These are phyloP conservation scores for Digitaria exilis DNA, from an alignment of 202 grass and related monocot species.

Conservation along the genomic window DNA sequence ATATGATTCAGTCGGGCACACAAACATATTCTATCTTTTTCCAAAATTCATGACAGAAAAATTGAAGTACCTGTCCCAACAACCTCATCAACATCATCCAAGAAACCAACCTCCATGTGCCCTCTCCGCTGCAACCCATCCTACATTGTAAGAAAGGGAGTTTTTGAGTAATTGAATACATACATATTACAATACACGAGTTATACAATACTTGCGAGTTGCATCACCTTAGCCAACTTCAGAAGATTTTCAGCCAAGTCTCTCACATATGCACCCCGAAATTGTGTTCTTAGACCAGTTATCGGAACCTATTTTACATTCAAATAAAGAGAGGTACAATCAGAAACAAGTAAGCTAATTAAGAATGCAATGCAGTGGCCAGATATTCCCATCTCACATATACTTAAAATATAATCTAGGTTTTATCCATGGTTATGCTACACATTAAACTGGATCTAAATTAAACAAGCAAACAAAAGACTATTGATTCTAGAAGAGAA, in stretches of 20 bases:
- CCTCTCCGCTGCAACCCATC: conserved; percentile 95
- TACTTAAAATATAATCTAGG: neutral
- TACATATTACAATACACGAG: neutral
- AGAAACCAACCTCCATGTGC: conserved; percentile 93
- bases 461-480: too few species aligned
- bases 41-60: neutral
- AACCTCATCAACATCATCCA: conserved; percentile 75
- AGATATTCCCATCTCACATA: neutral
- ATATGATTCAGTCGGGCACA: neutral
- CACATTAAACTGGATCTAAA: too few species aligned
- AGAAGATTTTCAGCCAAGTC: conserved; percentile 88
- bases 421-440: too few species aligned
- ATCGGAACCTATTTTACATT: conserved; percentile 65
- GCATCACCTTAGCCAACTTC: conserved; percentile 87
- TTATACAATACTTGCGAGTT: neutral
- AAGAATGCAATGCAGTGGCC: neutral
- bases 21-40: neutral
- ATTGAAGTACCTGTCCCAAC: conserved; percentile 62
- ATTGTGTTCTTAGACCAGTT: conserved; percentile 88
- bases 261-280: conserved; percentile 79
- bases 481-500: neutral
- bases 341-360: neutral
- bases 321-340: neutral
- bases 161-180: neutral
- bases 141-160: conserved; percentile 36